Percentiles rank a stretch among this genome's conserved stretches.
These are phyloP conservation scores for Nitzschia sp. DNA, from an alignment of 108 stramenopile species.

Conservation along the genomic window DNA sequence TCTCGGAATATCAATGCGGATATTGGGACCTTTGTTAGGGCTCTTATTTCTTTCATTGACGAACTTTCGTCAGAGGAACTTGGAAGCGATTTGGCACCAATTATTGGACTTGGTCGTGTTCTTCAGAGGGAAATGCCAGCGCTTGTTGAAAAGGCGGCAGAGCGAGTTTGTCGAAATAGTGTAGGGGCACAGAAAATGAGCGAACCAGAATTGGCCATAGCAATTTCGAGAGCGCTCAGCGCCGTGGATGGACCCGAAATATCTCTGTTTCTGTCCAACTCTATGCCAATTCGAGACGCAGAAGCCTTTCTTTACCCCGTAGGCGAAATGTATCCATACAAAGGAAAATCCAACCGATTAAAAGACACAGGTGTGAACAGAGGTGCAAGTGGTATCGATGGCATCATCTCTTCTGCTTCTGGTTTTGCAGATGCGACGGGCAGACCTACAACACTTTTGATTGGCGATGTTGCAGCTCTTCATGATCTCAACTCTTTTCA, in stretches of 20 bases:
- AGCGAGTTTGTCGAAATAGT: constrained; percentile 2
- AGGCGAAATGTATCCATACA: not conserved
- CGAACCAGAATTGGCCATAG: constrained; percentile 81
- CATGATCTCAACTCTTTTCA: constrained; percentile 91
- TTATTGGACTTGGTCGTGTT: constrained; percentile 57
- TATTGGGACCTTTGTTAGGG: constrained; percentile 35
- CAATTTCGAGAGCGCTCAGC: constrained; percentile 54
- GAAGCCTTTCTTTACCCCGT: constrained; percentile 85
- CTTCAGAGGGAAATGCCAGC: constrained; percentile 57
- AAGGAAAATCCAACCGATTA: not conserved
- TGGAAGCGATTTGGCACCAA: constrained; percentile 60
- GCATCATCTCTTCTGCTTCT: constrained; percentile 83
- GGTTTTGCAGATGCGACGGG: constrained; percentile 73
- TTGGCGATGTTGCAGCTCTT: constrained; percentile 88
- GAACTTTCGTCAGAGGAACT: not conserved
- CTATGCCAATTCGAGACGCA: constrained; percentile 92
- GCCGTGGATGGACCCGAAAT: not conserved
- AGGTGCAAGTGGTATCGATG: constrained; percentile 95
- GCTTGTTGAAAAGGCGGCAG: constrained; percentile 53
- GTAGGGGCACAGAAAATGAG: constrained; percentile 25
- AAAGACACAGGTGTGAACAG: constrained; percentile 71
- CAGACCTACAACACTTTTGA: constrained; percentile 69
- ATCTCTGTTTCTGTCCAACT: constrained; percentile 78
- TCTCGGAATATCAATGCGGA: constrained; percentile 64
- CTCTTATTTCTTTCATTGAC: not conserved